Evolutionary conservation across 1,139 yeast genomes (phyloP).

Genomic region (Yarrowia galli): DNA sequence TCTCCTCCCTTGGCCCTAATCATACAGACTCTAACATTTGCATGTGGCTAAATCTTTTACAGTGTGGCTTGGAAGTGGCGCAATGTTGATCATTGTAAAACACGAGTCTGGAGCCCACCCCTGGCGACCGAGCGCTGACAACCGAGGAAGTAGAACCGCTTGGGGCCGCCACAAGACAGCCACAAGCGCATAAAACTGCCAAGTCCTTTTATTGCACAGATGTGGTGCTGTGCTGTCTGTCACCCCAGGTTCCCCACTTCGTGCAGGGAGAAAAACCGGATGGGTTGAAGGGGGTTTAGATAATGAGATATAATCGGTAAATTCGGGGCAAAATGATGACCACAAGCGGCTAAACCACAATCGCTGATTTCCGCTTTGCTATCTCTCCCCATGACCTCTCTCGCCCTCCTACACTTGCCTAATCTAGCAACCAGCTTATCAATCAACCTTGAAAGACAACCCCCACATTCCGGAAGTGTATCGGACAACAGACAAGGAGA

Average conservation of each 20-base stretch:
- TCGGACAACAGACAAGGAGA: slow-evolving; percentile 12
- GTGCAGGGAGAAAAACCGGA: too few relatives aligned
- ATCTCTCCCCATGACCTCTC: background rate
- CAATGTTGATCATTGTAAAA: background rate
- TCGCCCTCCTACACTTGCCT: background rate
- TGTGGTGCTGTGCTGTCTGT: slow-evolving; percentile 8
- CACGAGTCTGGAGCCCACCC: too few relatives aligned
- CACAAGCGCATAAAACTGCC: slow-evolving; percentile 17
- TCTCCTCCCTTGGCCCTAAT: too few relatives aligned
- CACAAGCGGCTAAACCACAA: background rate
- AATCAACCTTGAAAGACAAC: slow-evolving; percentile 1
- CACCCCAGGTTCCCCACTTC: slow-evolving; percentile 9
- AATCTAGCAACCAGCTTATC: slow-evolving; percentile 1
- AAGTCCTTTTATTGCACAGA: background rate
- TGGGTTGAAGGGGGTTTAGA: too few relatives aligned
- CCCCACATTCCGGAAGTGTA: slow-evolving; percentile 29
- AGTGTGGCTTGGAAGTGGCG: slow-evolving; percentile 15
- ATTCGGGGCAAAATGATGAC: too few relatives aligned
- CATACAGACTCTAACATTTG: too few relatives aligned
- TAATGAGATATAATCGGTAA: too few relatives aligned
- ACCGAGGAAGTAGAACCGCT: background rate
- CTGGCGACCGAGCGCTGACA: too few relatives aligned
- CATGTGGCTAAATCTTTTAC: background rate
- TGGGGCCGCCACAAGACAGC: background rate
- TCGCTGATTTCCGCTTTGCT: background rate